Evolutionary conservation across 2,329 filamentous ascomycete genomes (phyloP).

Genomic region (Cladosporium colombiae): DNA sequence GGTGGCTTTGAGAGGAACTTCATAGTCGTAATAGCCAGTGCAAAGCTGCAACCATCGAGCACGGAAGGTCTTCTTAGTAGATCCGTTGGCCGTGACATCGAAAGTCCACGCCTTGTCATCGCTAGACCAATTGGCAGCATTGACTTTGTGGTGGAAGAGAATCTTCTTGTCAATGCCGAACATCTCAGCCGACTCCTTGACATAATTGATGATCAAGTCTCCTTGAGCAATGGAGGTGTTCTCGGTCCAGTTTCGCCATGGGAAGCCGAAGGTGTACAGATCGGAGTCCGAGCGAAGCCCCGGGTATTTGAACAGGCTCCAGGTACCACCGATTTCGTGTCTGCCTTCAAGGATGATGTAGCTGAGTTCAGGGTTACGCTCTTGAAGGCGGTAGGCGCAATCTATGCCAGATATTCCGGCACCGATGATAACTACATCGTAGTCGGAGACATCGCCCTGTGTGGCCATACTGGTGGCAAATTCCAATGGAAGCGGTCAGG

Average conservation of each 20-base stretch:
- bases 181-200: constrained; percentile 45
- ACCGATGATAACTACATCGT: constrained; percentile 63
- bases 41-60: constrained; percentile 59
- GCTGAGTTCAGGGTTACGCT: constrained; percentile 52
- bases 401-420: constrained; percentile 78
- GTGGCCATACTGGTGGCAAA: constrained; percentile 1
- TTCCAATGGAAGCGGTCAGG: not conserved
- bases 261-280: constrained; percentile 58
- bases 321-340: constrained; percentile 69
- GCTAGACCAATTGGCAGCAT: constrained; percentile 47
- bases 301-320: constrained; percentile 76
- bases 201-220: constrained; percentile 46
- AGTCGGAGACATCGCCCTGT: constrained; percentile 23
- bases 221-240: constrained; percentile 49
- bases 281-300: constrained; percentile 59
- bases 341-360: constrained; percentile 72
- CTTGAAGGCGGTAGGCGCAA: constrained; percentile 61
- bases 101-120: constrained; percentile 52
- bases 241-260: constrained; percentile 68
- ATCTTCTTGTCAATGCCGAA: constrained; percentile 51
- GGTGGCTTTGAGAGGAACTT: constrained; percentile 57
- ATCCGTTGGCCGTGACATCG: constrained; percentile 40
- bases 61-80: constrained; percentile 39
- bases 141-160: constrained; percentile 45
- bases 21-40: constrained; percentile 74